These are phyloP conservation scores for Boletus coccyginus DNA, from an alignment of 768 basidiomycete species.

Conservation along the genomic window DNA sequence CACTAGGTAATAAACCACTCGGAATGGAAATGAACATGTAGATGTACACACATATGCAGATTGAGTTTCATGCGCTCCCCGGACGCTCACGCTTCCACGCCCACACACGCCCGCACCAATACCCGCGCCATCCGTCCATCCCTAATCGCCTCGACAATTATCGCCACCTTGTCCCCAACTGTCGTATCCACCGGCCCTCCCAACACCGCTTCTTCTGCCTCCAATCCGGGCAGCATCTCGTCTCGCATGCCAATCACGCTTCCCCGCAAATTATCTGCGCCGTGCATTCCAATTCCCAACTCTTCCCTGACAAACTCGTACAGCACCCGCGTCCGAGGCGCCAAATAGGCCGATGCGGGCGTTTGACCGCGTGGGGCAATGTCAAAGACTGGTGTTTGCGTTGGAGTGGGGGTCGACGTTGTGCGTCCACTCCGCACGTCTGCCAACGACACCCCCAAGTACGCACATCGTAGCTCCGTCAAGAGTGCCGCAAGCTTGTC, in stretches of 20 bases:
- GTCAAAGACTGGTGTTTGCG: conserved; percentile 35
- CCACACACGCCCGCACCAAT: conserved; percentile 52
- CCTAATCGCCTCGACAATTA: conserved; percentile 77
- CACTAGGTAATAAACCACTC: too few relatives aligned
- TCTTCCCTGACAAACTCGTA: conserved; percentile 75
- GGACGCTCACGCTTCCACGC: conserved; percentile 12
- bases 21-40: too few relatives aligned
- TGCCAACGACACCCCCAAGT: conserved; percentile 22
- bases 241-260: conserved; percentile 55
- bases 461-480: conserved; percentile 30
- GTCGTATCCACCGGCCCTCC: conserved; percentile 42
- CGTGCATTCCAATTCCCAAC: conserved; percentile 80
- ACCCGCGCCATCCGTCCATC: conserved; percentile 64
- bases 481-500: conserved; percentile 16
- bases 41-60: too few relatives aligned
- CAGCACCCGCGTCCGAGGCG: conserved; percentile 51
- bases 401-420: conserved; percentile 8
- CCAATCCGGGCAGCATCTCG: conserved; percentile 34
- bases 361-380: conserved; percentile 50
- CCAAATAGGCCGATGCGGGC: conserved; percentile 64
- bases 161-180: conserved; percentile 65
- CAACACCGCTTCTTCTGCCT: conserved; percentile 43
- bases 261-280: conserved; percentile 62
- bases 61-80: too few relatives aligned
- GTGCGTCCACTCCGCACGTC: conserved; percentile 16